Evolutionary conservation across 257 asterid species (phyloP).

Genomic region (Voacanga thouarsii): DNA sequence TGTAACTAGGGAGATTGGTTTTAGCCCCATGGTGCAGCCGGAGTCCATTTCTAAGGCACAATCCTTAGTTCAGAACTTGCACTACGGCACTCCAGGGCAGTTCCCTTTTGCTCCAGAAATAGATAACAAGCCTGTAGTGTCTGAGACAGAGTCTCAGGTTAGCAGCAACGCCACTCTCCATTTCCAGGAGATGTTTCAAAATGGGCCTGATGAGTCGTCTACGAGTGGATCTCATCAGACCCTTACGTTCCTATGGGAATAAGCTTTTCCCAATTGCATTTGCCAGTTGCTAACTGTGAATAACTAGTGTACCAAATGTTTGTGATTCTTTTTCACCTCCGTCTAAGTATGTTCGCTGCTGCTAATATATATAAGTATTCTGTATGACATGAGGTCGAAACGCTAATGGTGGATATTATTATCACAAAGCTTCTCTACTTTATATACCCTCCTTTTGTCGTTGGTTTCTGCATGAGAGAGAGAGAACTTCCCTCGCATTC

Average conservation of each 20-base stretch:
- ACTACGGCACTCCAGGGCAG: slow-evolving; percentile 33
- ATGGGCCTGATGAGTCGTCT: slow-evolving; percentile 48
- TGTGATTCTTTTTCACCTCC: slow-evolving; percentile 16
- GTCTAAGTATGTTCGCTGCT: background rate
- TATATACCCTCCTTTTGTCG: background rate
- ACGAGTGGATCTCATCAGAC: slow-evolving; percentile 64
- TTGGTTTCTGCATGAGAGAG: no score
- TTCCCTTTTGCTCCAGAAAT: slow-evolving; percentile 34
- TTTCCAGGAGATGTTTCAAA: slow-evolving; percentile 50
- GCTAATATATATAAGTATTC: background rate
- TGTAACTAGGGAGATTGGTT: slow-evolving; percentile 50
- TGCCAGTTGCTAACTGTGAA: slow-evolving; percentile 7
- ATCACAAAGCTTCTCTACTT: background rate
- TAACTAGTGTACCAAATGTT: slow-evolving; percentile 10
- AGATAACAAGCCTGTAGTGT: slow-evolving; percentile 34
- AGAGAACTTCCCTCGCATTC: background rate
- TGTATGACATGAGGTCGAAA: background rate
- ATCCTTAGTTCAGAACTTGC: slow-evolving; percentile 37
- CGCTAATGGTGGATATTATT: background rate
- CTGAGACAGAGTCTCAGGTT: slow-evolving; percentile 30
- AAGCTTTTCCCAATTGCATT: slow-evolving; percentile 22
- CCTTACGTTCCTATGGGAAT: slow-evolving; percentile 81
- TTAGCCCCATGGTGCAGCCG: slow-evolving; percentile 38
- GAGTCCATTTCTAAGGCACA: slow-evolving; percentile 34
- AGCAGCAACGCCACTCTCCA: slow-evolving; percentile 40